Conservation (phyloP, 352 stramenopile species). For the Phytophthora tubulina region DNA sequence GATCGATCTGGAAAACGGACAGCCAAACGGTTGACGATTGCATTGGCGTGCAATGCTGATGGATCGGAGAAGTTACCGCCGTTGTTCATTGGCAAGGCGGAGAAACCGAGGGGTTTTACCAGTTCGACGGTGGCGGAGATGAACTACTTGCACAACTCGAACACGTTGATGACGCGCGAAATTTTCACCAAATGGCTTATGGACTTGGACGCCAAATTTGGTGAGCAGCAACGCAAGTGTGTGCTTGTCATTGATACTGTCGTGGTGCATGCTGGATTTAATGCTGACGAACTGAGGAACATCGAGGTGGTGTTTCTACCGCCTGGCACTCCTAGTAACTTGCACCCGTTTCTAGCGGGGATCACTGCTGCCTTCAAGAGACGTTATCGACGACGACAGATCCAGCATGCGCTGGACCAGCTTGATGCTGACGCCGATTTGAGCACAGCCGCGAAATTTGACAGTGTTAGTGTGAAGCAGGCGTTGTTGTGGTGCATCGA, state of each 20-base stretch:
- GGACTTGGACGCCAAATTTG: constrained; percentile 36
- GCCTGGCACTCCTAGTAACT: constrained; percentile 11
- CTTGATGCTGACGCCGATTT: constrained; percentile 34
- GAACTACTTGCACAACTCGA: constrained; percentile 42
- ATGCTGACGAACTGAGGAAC: constrained; percentile 29
- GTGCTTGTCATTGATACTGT: constrained; percentile 44
- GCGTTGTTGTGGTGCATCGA: constrained; percentile 40
- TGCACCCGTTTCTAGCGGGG: constrained; percentile 39
- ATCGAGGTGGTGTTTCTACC: constrained; percentile 40
- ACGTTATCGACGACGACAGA: constrained; percentile 42
- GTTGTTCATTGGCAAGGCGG: constrained; percentile 48
- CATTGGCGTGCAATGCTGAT: constrained; percentile 41
- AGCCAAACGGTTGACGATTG: constrained; percentile 44
- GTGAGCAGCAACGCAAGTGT: constrained; percentile 29
- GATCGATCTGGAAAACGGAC: constrained; percentile 27
- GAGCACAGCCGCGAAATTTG: constrained; percentile 26
- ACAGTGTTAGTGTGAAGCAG: constrained; percentile 35
- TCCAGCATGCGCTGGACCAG: constrained; percentile 38
- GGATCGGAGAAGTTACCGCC: constrained; percentile 44
- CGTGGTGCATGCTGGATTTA: constrained; percentile 35
- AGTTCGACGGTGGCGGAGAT: constrained; percentile 17
- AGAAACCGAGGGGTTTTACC: constrained; percentile 43
- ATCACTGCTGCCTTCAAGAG: constrained; percentile 40
- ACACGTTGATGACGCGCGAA: constrained; percentile 44
- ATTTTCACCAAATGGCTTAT: constrained; percentile 50